Evolutionary conservation across 495 filamentous ascomycete species (phyloP), one percentile per base, ranked within the genome.

Genomic region (Aspergillus hancockii): DNA sequence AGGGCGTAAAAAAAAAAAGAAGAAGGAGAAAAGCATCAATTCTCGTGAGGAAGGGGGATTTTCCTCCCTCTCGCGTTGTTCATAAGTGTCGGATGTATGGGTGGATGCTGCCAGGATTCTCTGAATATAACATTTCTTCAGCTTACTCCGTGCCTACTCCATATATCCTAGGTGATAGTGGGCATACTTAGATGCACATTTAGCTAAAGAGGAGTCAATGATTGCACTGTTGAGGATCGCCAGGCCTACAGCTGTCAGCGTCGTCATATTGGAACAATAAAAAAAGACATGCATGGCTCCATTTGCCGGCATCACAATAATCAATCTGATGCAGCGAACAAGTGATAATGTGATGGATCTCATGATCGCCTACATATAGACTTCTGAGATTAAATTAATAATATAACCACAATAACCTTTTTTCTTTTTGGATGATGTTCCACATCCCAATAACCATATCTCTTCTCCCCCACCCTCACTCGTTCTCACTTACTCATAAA

Each of bases 321-420:
- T 60, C 49, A 51, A 60, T 41, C 57, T 66, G 59, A 66, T 50
- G 60, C 57, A 55, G n/a, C 36, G 54, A 46, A 52, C 41, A 47
- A 50, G 62, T 60, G 59, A 66, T 55, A 60, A 57, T 62, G 63
- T 62, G 59, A 65, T 54, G 43, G 49, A 49, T 58, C 53, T 41
- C 53, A 28, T 25, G 52, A 55, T 62, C 52, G 43, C 34, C 46
- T 9, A 6, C 7, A 23, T n/a, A n/a, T n/a, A n/a, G n/a, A 14
- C 16, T 21, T 38, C 31, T 36, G 13, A 9, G 13, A 1, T 36
- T 36, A 36, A 32, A 12, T 12, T 36, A 36, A 14, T 36, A 36
- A 36, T 36, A 14, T 10, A 36, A 36, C 34, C 34, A 12, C 25
- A 28, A 28, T 36, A 10, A 10, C 8, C 34, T 36, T 36, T 36